phyloP scores from a whole-genome alignment of 225 moss, liverwort and hornwort genomes.

The Anthoceros angustus region DNA sequence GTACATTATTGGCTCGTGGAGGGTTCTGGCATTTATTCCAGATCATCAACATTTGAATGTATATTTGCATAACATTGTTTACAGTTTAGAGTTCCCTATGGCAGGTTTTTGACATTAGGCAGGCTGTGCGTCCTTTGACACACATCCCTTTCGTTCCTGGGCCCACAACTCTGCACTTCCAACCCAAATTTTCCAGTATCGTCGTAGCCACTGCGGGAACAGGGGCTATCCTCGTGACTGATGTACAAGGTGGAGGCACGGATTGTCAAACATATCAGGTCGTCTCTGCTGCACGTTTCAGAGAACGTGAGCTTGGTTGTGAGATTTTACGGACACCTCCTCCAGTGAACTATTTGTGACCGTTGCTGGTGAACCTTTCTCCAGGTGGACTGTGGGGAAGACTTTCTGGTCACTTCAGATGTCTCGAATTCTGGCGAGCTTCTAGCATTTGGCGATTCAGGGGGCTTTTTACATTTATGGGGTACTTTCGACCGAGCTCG shows the following conservation, averaged over 20 bases:
- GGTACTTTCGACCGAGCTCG: constrained; percentile 42
- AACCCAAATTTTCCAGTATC: constrained; percentile 54
- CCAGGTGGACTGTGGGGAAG: constrained; percentile 51
- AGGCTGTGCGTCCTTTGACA: constrained; percentile 48
- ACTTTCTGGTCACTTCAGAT: constrained; percentile 41
- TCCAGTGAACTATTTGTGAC: not conserved
- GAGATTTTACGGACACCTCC: not conserved
- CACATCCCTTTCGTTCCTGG: constrained; percentile 53
- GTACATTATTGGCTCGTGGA: not conserved
- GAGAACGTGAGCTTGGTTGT: not conserved
- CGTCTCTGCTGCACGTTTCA: not conserved
- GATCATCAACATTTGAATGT: not conserved
- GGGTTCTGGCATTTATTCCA: not conserved
- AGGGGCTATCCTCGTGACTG: constrained; percentile 50
- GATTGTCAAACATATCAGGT: constrained; percentile 52
- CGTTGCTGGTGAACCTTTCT: constrained; percentile 12
- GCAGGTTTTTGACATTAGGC: constrained; percentile 53
- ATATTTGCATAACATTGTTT: not conserved
- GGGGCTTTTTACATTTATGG: constrained; percentile 50
- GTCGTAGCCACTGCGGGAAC: constrained; percentile 42
- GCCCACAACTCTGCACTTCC: constrained; percentile 41
- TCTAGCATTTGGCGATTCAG: constrained; percentile 53
- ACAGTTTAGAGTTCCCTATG: constrained; percentile 3
- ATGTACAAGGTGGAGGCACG: constrained; percentile 51
- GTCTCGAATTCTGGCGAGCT: constrained; percentile 64